A percentile compares a stretch with the other conserved stretches of the same genome.
Evolutionary conservation across 2,329 filamentous ascomycete genomes (phyloP).

Genomic region (Colletotrichum caudatum): DNA sequence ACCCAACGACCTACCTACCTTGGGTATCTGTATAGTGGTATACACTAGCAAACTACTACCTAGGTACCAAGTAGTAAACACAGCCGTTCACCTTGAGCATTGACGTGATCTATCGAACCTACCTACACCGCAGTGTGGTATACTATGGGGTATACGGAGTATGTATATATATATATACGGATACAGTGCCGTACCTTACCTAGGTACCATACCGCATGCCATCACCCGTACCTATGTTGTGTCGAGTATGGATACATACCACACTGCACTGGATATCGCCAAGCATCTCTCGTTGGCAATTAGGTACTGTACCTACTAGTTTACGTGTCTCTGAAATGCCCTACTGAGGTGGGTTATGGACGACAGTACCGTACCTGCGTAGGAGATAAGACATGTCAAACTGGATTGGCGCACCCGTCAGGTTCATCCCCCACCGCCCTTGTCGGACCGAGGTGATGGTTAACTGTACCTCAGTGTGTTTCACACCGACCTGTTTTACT

Average conservation of each 20-base stretch:
- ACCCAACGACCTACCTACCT: too few relatives aligned
- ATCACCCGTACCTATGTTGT: not conserved
- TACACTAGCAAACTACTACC: too few relatives aligned
- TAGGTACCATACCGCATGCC: not conserved
- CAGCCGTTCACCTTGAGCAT: not conserved
- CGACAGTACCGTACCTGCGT: too few relatives aligned
- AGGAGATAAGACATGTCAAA: not conserved
- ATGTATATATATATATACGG: too few relatives aligned
- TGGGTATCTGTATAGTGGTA: too few relatives aligned
- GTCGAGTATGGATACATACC: not conserved
- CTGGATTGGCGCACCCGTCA: not conserved
- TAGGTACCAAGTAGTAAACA: not conserved
- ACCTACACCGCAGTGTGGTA: not conserved
- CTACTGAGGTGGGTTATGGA: not conserved
- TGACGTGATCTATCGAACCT: not conserved
- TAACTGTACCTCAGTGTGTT: conserved; percentile 33
- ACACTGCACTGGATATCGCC: not conserved
- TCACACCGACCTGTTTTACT: conserved; percentile 26
- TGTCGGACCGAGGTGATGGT: conserved; percentile 20
- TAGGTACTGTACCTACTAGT: too few relatives aligned
- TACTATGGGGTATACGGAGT: too few relatives aligned
- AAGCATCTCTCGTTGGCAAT: not conserved
- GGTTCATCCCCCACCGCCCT: conserved; percentile 7
- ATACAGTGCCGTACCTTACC: too few relatives aligned
- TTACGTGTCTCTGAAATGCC: not conserved